Conservation (phyloP, 352 stramenopile species). For the Achlya hypogyna region DNA sequence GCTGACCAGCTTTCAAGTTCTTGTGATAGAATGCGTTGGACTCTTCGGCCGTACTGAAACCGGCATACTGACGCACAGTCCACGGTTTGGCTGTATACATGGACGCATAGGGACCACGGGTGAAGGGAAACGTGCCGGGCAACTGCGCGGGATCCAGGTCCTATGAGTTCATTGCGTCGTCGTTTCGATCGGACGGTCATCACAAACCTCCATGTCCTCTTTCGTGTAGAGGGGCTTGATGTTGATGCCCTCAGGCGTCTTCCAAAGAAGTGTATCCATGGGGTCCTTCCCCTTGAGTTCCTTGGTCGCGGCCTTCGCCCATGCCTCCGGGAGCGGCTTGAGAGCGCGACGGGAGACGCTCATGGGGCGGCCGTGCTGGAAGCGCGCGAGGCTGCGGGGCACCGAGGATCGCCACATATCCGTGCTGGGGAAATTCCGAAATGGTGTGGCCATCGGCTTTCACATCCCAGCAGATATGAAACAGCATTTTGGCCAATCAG, state of each 20-base stretch:
- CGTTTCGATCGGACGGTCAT: background rate
- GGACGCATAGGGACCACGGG: slow-evolving; percentile 91
- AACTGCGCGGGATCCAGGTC: slow-evolving; percentile 50
- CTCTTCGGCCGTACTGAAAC: slow-evolving; percentile 95
- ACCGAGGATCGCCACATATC: slow-evolving; percentile 11
- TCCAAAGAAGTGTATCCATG: slow-evolving; percentile 55
- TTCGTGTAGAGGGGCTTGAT: slow-evolving; percentile 95
- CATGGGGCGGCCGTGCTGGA: background rate
- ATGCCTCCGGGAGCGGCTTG: slow-evolving; percentile 28
- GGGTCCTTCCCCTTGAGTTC: slow-evolving; percentile 79
- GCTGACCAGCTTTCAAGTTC: slow-evolving; percentile 87
- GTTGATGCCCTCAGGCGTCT: slow-evolving; percentile 88
- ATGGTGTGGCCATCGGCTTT: background rate
- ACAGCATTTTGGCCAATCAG: slow-evolving; percentile 12
- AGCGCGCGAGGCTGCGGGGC: background rate
- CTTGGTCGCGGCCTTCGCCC: slow-evolving; percentile 53
- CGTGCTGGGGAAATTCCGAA: background rate
- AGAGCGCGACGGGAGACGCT: background rate
- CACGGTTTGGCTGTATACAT: slow-evolving; percentile 96
- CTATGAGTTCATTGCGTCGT: slow-evolving; percentile 11
- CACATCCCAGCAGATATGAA: background rate
- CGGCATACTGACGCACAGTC: slow-evolving; percentile 93
- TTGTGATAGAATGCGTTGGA: slow-evolving; percentile 95
- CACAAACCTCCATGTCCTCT: slow-evolving; percentile 61
- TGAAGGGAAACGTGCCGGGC: slow-evolving; percentile 87